Conservation (phyloP, 495 filamentous ascomycete genomes). For the Neurospora cerealis region DNA sequence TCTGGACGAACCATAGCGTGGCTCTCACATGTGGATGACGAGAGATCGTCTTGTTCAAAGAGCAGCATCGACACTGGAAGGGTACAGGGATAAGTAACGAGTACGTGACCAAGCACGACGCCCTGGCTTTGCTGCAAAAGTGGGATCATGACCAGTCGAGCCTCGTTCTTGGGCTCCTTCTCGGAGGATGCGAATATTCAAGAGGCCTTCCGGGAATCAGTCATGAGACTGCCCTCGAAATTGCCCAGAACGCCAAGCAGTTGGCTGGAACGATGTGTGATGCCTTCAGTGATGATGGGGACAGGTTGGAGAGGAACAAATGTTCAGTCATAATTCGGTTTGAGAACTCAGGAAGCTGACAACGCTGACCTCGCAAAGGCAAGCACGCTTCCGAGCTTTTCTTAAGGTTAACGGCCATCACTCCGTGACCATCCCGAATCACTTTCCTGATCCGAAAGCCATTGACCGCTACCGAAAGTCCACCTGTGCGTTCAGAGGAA, state of each 20-base stretch:
- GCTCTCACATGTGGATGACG: neutral
- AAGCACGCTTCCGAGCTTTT: neutral
- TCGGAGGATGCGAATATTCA: constrained; percentile 2
- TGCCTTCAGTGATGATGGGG: neutral
- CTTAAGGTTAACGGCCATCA: neutral
- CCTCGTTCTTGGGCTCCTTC: neutral
- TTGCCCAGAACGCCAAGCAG: neutral
- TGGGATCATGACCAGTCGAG: neutral
- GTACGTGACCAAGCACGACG: neutral
- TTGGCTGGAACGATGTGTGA: neutral
- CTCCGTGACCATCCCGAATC: neutral
- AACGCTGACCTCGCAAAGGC: neutral
- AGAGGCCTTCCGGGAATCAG: neutral
- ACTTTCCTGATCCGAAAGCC: neutral
- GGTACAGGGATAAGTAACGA: neutral
- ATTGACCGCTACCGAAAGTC: neutral
- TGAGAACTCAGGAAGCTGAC: neutral
- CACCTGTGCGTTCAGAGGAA: neutral
- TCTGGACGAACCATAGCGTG: neutral
- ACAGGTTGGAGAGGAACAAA: neutral
- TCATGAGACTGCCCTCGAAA: neutral
- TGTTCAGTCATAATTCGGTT: neutral
- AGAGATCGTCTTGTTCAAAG: neutral
- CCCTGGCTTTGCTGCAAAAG: neutral
- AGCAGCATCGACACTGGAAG: neutral